Base-by-base conservation (phyloP, 176 grass and related monocot species). In the Phoenix dactylifera region DNA sequence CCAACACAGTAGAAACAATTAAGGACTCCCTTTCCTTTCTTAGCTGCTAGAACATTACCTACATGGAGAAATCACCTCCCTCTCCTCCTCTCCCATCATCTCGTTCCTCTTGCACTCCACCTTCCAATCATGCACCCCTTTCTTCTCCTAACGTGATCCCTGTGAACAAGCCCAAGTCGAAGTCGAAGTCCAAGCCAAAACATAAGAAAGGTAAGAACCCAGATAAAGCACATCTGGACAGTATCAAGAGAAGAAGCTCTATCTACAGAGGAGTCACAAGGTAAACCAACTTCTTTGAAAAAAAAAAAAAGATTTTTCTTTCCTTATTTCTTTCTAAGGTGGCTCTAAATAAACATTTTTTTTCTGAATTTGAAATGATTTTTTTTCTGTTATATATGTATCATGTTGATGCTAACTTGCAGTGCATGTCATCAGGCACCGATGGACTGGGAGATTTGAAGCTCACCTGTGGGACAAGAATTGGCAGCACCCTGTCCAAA, bases 391-490 rank as follows among this genome's bases (percentile, higher is more conserved):
- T 6, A 44, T 44, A 44, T 14, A 44, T 44, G 35, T 0, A 44
- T 44, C 35, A 44, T 44, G 12, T 44, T 44, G 35, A 44, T 14
- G 35, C 35, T 44, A 44, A 44, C 7, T 44, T 44, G 12, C 9
- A 62, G 44, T 86, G 70, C 72, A 65, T 79, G 71, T 51, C 2
- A 55, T 56, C 23, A 98, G 94, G 84, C 94, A 98, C 55, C 77
- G 94, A 81, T 93, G 94, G 94, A 98, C 88, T 17, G 94, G 94
- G 59, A 85, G 94, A 22, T 98, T 80, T 66, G 94, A 98, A 73
- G 94, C 88, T 17, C 94, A 98, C 75, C 73, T 98, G 19, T 98
- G 94, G 94, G 88, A 98, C 72, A 98, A 92, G 67, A 77, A 98
- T 28, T 98, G 81, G 72, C 80, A 78, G 84, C 79, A 74, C 67